Evolutionary conservation across 208 protist species (phyloP).

Genomic region (Leishmania gerbilli): DNA sequence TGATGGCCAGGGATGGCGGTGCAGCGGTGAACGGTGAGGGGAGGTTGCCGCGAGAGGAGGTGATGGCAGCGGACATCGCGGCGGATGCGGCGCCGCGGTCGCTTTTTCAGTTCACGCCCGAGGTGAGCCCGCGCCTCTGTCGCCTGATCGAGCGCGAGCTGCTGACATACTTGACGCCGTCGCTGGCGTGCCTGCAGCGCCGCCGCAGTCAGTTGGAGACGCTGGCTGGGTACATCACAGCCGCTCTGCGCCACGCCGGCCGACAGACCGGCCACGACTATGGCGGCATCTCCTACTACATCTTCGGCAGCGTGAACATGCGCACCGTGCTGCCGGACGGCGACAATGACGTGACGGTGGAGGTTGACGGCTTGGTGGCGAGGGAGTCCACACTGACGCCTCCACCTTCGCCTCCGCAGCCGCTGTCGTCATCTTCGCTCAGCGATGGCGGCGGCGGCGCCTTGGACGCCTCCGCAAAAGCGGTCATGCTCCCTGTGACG

Average conservation of each 20-base stretch:
- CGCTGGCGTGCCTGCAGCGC: constrained; percentile 45
- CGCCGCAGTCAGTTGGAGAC: constrained; percentile 61
- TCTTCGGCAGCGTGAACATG: constrained; percentile 88
- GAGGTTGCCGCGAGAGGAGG: background rate
- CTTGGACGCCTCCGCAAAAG: background rate
- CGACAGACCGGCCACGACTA: constrained; percentile 29
- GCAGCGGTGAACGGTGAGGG: background rate
- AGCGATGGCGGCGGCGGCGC: background rate
- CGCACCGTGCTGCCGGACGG: constrained; percentile 89
- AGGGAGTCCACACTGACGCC: constrained; percentile 17
- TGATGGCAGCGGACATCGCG: constrained; percentile 9
- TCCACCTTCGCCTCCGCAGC: constrained; percentile 12
- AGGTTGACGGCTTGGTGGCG: constrained; percentile 70
- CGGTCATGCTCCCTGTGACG: constrained; percentile 34
- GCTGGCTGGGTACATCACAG: constrained; percentile 62
- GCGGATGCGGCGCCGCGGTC: constrained; percentile 1
- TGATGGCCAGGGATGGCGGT: background rate
- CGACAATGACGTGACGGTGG: constrained; percentile 88
- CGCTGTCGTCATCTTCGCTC: constrained; percentile 9
- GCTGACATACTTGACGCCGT: constrained; percentile 56
- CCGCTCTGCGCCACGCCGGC: constrained; percentile 53
- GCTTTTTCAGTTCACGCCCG: constrained; percentile 50
- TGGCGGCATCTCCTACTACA: constrained; percentile 74
- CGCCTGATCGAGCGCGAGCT: constrained; percentile 69
- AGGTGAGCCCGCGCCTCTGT: constrained; percentile 57